These are phyloP conservation scores for Blastobotrys illinoisensis DNA, from an alignment of 1,139 yeast genomes.

Conservation along the genomic window DNA sequence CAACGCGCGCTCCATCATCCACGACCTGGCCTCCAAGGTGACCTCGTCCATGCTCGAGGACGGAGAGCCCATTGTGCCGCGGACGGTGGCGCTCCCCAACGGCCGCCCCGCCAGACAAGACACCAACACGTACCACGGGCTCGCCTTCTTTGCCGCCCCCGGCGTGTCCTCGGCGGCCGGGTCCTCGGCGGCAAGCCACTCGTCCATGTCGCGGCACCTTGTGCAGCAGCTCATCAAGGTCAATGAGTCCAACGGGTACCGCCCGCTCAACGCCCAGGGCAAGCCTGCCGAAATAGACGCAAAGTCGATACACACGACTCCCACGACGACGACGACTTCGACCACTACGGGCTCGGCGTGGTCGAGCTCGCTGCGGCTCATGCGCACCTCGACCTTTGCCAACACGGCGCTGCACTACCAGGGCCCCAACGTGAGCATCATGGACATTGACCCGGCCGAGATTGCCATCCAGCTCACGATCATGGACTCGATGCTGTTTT, in stretches of 20 bases:
- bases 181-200: conserved; percentile 7
- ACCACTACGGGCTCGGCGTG: conserved; percentile 14
- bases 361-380: conserved; percentile 17
- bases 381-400: conserved; percentile 13
- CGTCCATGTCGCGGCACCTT: conserved; percentile 15
- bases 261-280: conserved; percentile 9
- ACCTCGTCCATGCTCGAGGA: conserved; percentile 18
- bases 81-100: conserved; percentile 20
- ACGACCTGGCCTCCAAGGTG: conserved; percentile 22
- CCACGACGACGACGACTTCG: conserved; percentile 5
- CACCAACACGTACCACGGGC: too few relatives aligned
- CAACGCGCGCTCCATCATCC: conserved; percentile 25
- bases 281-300: conserved; percentile 1
- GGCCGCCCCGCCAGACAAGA: conserved; percentile 9
- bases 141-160: too few relatives aligned
- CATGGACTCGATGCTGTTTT: conserved; percentile 68
- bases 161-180: conserved; percentile 6
- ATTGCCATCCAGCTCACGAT: conserved; percentile 80
- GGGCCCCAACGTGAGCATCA: conserved; percentile 29
- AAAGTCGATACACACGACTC: conserved; percentile 5
- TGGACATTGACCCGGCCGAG: conserved; percentile 73
- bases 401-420: neutral
- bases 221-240: conserved; percentile 14
- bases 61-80: conserved; percentile 26
- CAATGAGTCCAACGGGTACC: conserved; percentile 18